Base-by-base conservation (phyloP, 345 rosid genomes). In the Linum usitatissimum region DNA sequence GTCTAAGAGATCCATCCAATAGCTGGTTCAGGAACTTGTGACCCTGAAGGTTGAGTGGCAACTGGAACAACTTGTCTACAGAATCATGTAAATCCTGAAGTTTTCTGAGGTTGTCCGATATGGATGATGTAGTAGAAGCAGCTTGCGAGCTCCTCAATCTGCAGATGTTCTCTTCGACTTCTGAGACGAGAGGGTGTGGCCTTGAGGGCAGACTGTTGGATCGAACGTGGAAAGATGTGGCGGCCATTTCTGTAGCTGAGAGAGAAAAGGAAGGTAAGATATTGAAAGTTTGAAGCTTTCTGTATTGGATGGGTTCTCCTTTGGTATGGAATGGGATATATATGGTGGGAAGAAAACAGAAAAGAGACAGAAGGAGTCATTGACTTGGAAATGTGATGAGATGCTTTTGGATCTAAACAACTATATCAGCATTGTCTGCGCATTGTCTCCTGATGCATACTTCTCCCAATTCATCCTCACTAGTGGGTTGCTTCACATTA, bases 111-210 rank as follows among this genome's bases (percentile, higher is more conserved):
- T 14, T 14, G 51, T 45, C 15, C 5, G 51, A 45, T 45, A 45
- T 14, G 13, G 51, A 45, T 7, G 51, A 45, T 45, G 51, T 9
- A 39, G 1, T 6, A 45, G 51, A 45, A 10, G 51, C 51, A 45
- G 51, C 13, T 45, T 45, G 51, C 9, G 51, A 45, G 10, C 51
- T 45, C 17, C 51, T 45, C 51, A 45, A 10, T 9, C 51, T 45
- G 51, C 9, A 9, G 51, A 45, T 45, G 51, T 45, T 45, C 10
- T 45, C 51, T 2, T 45, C 10, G 1, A 45, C 51, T 45, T 45
- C 51, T 45, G 51, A 45, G 51, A 45, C 51, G 13, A 45, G 51
- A 45, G 51, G 51, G 51, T 45, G 51, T 45, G 51, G 51, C 51
- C 51, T 45, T 10, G 51, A 9, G 51, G 51, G 51, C 51, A 45